phyloP scores from a whole-genome alignment of 2,329 filamentous ascomycete genomes.

The Sarocladium brachiariae region DNA sequence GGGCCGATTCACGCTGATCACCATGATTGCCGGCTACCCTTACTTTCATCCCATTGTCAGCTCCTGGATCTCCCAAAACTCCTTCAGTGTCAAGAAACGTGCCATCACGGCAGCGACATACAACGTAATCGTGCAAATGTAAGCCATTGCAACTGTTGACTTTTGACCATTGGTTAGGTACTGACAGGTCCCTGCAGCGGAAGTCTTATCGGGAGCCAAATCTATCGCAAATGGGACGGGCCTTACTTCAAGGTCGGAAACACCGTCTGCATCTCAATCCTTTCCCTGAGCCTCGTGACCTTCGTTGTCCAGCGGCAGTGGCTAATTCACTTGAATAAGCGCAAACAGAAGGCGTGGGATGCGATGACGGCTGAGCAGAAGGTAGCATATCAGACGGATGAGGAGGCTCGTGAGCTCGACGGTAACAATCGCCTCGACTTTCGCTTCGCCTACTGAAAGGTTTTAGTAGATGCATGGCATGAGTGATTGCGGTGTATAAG shows the following conservation, averaged over 20 bases:
- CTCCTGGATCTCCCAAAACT: conserved; percentile 44
- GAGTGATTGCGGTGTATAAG: too few relatives aligned
- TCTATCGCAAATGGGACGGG: conserved; percentile 44
- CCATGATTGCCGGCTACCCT: conserved; percentile 47
- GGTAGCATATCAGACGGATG: conserved; percentile 37
- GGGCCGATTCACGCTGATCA: conserved; percentile 43
- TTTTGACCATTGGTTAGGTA: neutral
- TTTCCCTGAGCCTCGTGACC: conserved; percentile 38
- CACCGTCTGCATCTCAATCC: conserved; percentile 46
- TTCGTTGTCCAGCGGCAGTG: conserved; percentile 43
- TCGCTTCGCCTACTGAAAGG: conserved; percentile 37
- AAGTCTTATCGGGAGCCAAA: conserved; percentile 35
- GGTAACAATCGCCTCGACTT: conserved; percentile 46
- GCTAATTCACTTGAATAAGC: conserved; percentile 38
- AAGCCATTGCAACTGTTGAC: neutral
- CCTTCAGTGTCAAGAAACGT: conserved; percentile 42
- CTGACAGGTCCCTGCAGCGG: conserved; percentile 20
- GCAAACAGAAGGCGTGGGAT: conserved; percentile 40
- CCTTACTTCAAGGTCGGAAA: conserved; percentile 54
- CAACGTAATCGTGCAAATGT: conserved; percentile 40
- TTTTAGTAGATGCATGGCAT: too few relatives aligned
- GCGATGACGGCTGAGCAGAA: conserved; percentile 37
- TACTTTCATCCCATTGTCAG: conserved; percentile 51
- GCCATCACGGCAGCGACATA: conserved; percentile 41
- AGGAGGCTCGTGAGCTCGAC: conserved; percentile 35